These are phyloP conservation scores for Trichoderma koningiopsis DNA, from an alignment of 2,329 filamentous ascomycete genomes.

Conservation along the genomic window DNA sequence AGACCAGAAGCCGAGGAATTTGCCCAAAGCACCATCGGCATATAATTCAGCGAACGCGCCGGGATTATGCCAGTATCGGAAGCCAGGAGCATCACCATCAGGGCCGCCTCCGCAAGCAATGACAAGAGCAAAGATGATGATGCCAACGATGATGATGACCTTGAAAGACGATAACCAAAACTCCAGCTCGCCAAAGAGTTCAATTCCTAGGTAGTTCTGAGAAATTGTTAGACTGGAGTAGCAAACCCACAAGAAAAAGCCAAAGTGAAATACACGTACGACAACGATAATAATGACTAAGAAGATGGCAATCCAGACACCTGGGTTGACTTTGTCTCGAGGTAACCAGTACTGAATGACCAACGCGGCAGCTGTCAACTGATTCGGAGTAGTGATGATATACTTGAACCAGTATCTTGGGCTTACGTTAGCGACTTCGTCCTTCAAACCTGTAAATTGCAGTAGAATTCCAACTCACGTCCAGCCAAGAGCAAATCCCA, in stretches of 20 bases:
- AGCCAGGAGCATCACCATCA: conserved; percentile 62
- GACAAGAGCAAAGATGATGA: conserved; percentile 67
- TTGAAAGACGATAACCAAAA: conserved; percentile 69
- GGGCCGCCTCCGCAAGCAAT: conserved; percentile 67
- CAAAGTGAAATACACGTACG: conserved; percentile 27
- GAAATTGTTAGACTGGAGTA: neutral
- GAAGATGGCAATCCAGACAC: conserved; percentile 77
- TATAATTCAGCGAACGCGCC: conserved; percentile 47
- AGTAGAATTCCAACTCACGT: conserved; percentile 49
- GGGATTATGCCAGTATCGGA: conserved; percentile 66
- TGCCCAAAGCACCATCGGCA: conserved; percentile 41
- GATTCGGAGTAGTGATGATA: conserved; percentile 83
- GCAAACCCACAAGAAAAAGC: neutral
- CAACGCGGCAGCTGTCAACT: conserved; percentile 76
- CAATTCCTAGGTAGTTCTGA: conserved; percentile 63
- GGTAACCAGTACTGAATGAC: conserved; percentile 78
- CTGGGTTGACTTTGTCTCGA: conserved; percentile 68
- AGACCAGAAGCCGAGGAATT: conserved; percentile 67
- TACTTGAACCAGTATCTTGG: conserved; percentile 70
- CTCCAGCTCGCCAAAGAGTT: conserved; percentile 67
- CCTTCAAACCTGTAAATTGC: neutral
- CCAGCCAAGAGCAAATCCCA: conserved; percentile 78
- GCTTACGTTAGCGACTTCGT: neutral
- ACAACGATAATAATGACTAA: conserved; percentile 63
- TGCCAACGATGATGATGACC: conserved; percentile 64